phyloP scores from a whole-genome alignment of 1,139 yeast genomes.

The Candida sanyaensis region DNA sequence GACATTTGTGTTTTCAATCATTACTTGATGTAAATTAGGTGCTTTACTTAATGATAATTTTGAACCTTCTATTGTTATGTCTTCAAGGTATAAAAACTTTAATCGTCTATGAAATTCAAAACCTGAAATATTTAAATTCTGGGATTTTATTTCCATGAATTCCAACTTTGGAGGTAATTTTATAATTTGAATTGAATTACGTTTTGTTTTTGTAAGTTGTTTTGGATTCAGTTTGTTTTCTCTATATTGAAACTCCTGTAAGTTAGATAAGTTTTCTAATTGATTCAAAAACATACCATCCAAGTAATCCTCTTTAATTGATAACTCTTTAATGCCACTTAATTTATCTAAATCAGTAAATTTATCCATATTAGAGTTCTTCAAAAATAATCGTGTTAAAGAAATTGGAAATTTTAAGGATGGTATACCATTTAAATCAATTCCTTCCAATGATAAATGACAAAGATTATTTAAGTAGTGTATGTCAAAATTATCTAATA shows the following conservation, averaged over 20 bases:
- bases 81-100: background rate
- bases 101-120: background rate
- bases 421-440: background rate
- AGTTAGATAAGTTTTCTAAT: background rate
- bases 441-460: background rate
- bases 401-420: background rate
- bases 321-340: background rate
- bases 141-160: background rate
- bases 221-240: background rate
- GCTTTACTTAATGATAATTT: background rate
- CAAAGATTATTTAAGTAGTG: background rate
- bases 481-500: background rate
- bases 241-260: background rate
- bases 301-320: background rate
- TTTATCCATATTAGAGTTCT: background rate
- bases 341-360: background rate
- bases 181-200: background rate
- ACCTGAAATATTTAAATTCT: background rate
- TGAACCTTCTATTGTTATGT: background rate
- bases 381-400: background rate
- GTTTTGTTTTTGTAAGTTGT: background rate
- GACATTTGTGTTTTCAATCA: background rate
- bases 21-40: background rate
- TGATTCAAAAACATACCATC: background rate
- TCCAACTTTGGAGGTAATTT: background rate